These are phyloP conservation scores for Claviceps sorghi DNA, from an alignment of 2,329 filamentous ascomycete genomes.

Conservation along the genomic window DNA sequence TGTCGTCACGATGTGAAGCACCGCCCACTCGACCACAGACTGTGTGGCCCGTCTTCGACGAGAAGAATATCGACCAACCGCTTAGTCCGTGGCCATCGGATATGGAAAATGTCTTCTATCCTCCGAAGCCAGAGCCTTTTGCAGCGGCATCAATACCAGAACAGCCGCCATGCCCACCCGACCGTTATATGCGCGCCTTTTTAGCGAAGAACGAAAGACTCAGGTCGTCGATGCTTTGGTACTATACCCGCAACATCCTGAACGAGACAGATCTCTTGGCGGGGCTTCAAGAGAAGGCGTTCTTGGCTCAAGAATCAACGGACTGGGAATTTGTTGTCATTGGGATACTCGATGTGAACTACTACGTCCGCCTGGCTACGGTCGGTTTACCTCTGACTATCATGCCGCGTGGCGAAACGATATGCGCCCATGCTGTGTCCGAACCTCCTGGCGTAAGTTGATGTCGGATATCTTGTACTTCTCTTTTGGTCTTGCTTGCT, in stretches of 20 bases:
- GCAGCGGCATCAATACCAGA: conserved; percentile 7
- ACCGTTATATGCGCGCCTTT: conserved; percentile 11
- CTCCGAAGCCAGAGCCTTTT: conserved; percentile 5
- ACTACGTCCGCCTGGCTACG: conserved; percentile 27
- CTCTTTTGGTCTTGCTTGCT: neutral
- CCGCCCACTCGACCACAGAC: neutral
- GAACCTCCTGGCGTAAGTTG: conserved; percentile 16
- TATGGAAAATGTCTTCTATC: conserved; percentile 1
- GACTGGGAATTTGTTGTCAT: conserved; percentile 32
- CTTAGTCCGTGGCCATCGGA: neutral
- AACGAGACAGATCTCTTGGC: conserved; percentile 25
- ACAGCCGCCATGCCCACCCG: neutral
- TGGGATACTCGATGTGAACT: conserved; percentile 27
- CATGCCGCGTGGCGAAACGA: conserved; percentile 28
- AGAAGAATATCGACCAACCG: neutral
- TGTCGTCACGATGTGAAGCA: neutral
- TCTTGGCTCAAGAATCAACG: conserved; percentile 24
- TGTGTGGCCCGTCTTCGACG: neutral
- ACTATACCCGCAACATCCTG: conserved; percentile 26
- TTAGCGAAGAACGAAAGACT: conserved; percentile 16
- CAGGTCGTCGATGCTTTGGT: conserved; percentile 24
- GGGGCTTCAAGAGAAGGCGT: conserved; percentile 26
- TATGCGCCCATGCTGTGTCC: conserved; percentile 29
- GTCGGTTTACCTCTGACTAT: conserved; percentile 25
- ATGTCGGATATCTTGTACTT: neutral